These are phyloP conservation scores for Bassia scoparia DNA, from an alignment of 148 eudicot species.

Conservation along the genomic window DNA sequence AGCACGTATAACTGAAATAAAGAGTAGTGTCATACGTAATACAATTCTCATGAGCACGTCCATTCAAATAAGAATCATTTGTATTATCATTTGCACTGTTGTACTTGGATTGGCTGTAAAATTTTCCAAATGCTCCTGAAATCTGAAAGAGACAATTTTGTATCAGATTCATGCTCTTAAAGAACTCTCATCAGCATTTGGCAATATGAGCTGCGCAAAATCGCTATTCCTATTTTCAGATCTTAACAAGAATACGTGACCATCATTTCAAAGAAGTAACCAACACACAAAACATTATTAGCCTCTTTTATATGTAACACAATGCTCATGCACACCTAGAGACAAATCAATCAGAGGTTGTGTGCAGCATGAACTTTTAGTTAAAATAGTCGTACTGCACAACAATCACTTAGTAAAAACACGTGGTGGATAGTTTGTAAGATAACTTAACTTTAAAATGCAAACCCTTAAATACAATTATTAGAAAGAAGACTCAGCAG, in stretches of 20 bases:
- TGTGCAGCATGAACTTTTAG: background rate
- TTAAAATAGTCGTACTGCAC: background rate
- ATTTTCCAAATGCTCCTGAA: conserved; percentile 88
- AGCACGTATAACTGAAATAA: background rate
- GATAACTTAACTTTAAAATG: too few species aligned
- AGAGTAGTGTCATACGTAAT: conserved; percentile 53
- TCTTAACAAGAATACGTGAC: background rate
- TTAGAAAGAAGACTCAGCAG: too few species aligned
- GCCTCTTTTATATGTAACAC: background rate
- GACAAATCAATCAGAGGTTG: background rate
- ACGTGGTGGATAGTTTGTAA: background rate
- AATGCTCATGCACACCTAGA: background rate
- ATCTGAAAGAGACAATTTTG: conserved; percentile 39
- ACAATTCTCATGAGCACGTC: conserved; percentile 72
- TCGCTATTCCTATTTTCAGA: background rate
- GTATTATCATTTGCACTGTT: conserved; percentile 45
- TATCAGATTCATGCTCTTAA: conserved; percentile 11
- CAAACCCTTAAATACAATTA: too few species aligned
- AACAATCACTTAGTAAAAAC: background rate
- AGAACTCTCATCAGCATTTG: background rate
- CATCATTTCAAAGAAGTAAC: background rate
- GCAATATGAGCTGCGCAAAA: background rate
- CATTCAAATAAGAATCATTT: conserved; percentile 43
- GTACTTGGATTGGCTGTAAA: conserved; percentile 79
- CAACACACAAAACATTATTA: background rate